Base-by-base conservation (phyloP, 768 basidiomycete genomes). In the Rickenella mellea region DNA sequence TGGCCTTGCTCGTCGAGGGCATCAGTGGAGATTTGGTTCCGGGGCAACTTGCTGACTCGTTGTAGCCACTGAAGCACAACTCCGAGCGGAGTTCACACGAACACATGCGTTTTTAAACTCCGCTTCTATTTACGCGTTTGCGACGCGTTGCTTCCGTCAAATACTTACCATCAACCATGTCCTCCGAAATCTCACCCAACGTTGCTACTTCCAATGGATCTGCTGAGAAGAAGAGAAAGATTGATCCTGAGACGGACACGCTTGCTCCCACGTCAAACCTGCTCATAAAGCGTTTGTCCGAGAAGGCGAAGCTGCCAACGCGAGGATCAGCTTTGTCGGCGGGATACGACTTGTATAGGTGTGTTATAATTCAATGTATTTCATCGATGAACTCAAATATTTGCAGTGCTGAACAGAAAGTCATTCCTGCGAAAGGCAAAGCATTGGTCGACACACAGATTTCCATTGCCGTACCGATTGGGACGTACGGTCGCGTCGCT, bases 341-440 rank as follows among this genome's bases (percentile, higher is more conserved):
- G 1, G 96, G 96, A 5, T 96, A 98, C 56, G 96, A 99, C 61
- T 69, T 99, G 27, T 93, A 91, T 65, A 84, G 85, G 92, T 88
- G 57, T n/a, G 68, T 21, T 39, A 39, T 43, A 41, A 33, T 41
- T 43, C 32, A 25, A 26, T 15, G 28, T 39, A 22, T 38, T 14
- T 42, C 31, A 28, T 32, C 24, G 12, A 14, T 22, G 17, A n/a
- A 14, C 17, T 27, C 22, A 8, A 27, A 28, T 11, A 27, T 14
- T 17, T 20, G 12, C 49, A 94, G 92, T 58, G 91, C 93, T 0
- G 92, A 94, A 59, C 69, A 69, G 43, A 91, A 88, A 56, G 60
- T 69, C 6, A 76, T 98, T 14, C 90, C 93, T 10, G 90, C 92
- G 1, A 80, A 70, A 40, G 94, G 92, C 41, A 96, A 94, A 60